A percentile compares a stretch with the other conserved stretches of the same genome.
Evolutionary conservation across 2,329 filamentous ascomycete genomes (phyloP).

Genomic region (Aspergillus piperis): DNA sequence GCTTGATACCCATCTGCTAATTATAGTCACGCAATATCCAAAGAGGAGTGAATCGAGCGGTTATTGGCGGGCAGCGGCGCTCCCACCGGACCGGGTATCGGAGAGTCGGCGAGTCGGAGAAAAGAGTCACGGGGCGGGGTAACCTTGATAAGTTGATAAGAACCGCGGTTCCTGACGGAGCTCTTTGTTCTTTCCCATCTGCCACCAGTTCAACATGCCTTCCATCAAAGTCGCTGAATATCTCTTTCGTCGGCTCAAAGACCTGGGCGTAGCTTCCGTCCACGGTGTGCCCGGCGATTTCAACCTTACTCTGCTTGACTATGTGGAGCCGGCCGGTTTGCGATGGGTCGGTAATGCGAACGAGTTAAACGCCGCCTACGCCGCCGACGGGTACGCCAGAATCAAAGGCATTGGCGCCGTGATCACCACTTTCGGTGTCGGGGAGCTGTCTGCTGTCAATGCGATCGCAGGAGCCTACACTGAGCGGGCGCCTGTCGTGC

Average conservation of each 20-base stretch:
- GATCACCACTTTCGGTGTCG: slow-evolving; percentile 59
- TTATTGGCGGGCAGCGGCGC: too few relatives aligned
- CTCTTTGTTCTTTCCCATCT: not conserved
- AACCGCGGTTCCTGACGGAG: not conserved
- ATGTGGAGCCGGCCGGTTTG: slow-evolving; percentile 59
- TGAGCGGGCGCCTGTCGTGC: slow-evolving; percentile 69
- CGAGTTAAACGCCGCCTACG: slow-evolving; percentile 67
- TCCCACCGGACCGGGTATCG: too few relatives aligned
- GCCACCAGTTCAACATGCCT: not conserved
- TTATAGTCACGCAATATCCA: too few relatives aligned
- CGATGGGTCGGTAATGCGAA: slow-evolving; percentile 69
- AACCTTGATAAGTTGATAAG: not conserved
- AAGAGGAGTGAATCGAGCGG: too few relatives aligned
- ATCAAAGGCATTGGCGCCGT: slow-evolving; percentile 39
- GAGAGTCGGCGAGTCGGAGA: too few relatives aligned
- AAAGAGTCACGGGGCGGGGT: too few relatives aligned
- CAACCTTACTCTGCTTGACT: slow-evolving; percentile 69
- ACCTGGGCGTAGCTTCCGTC: slow-evolving; percentile 65
- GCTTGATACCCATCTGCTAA: too few relatives aligned
- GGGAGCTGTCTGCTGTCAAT: slow-evolving; percentile 67
- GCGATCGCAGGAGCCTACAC: slow-evolving; percentile 72
- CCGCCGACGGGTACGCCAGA: slow-evolving; percentile 34
- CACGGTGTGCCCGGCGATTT: slow-evolving; percentile 73
- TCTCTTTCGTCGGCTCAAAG: slow-evolving; percentile 64
- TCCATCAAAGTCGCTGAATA: slow-evolving; percentile 42